These are phyloP conservation scores for Magnolia sinica DNA, from an alignment of 164 flowering plant species.

Conservation along the genomic window DNA sequence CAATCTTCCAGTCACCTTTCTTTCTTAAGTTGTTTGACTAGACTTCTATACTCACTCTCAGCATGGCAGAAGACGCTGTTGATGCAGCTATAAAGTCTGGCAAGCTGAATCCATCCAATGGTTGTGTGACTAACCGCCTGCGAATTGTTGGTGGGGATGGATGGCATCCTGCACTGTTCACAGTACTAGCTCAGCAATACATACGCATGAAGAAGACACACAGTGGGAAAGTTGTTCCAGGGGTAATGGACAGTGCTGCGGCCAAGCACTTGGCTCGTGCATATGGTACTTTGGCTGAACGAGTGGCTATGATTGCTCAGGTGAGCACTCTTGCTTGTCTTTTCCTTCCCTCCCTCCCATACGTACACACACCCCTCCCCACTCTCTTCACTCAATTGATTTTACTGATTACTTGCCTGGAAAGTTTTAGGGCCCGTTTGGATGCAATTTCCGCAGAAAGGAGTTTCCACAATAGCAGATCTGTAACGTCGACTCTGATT, in stretches of 20 bases:
- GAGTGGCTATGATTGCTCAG: slow-evolving; percentile 93
- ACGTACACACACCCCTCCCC: not conserved
- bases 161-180: slow-evolving; percentile 87
- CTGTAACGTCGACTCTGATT: too few relatives aligned
- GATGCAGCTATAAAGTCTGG: slow-evolving; percentile 85
- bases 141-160: slow-evolving; percentile 82
- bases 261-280: slow-evolving; percentile 96
- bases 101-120: slow-evolving; percentile 60
- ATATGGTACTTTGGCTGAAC: slow-evolving; percentile 78
- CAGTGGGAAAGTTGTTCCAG: slow-evolving; percentile 87
- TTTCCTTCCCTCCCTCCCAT: not conserved
- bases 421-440: too few relatives aligned
- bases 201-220: slow-evolving; percentile 75
- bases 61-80: slow-evolving; percentile 99
- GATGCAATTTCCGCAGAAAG: too few relatives aligned
- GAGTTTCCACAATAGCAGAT: too few relatives aligned
- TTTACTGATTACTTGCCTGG: too few relatives aligned
- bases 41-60: slow-evolving; percentile 37
- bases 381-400: too few relatives aligned
- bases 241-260: slow-evolving; percentile 87
- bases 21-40: not conserved
- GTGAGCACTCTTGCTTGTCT: slow-evolving; percentile 29
- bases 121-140: slow-evolving; percentile 57
- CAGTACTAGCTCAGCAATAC: slow-evolving; percentile 86
- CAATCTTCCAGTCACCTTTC: not conserved